Conservation (phyloP, 805 yeast genomes). For the Saccharomyces eubayanus region DNA sequence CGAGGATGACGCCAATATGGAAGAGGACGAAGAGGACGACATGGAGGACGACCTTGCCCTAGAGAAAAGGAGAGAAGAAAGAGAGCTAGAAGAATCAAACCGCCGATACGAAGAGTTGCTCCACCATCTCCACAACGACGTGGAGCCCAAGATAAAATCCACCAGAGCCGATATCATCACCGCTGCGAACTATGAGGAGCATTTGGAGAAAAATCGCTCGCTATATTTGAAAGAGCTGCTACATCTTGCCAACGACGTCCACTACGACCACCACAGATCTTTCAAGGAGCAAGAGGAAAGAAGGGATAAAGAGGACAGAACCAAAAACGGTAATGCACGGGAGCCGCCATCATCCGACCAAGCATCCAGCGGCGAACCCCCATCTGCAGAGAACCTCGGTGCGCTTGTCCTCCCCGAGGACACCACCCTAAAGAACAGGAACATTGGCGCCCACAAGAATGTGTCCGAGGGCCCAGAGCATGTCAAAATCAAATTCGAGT, state of each 20-base stretch:
- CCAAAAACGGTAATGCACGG: conserved; percentile 1
- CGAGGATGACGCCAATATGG: conserved; percentile 10
- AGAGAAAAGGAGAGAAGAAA: conserved; percentile 12
- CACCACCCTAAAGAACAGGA: neutral
- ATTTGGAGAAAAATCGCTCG: conserved; percentile 9
- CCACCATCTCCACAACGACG: conserved; percentile 6
- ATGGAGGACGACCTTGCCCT: conserved; percentile 5
- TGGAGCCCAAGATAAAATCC: conserved; percentile 16
- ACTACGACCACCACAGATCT: conserved; percentile 22
- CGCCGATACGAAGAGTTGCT: conserved; percentile 12
- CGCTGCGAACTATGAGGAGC: conserved; percentile 13
- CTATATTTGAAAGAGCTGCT: conserved; percentile 19
- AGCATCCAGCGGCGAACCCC: neutral
- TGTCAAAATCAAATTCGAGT: conserved; percentile 23
- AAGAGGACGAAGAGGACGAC: conserved; percentile 11
- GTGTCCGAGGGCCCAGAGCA: conserved; percentile 3
- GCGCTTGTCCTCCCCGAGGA: neutral
- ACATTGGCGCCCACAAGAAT: neutral
- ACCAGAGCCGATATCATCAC: conserved; percentile 10
- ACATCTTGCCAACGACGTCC: conserved; percentile 16
- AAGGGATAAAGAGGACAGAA: conserved; percentile 14
- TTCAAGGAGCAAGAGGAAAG: conserved; percentile 18
- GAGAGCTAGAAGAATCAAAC: conserved; percentile 10
- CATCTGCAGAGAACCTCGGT: neutral
- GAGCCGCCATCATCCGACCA: neutral